A percentile compares a stretch with the other conserved stretches of the same genome.
Conservation (phyloP, 345 rosid genomes). For the Fremontodendron californicum region DNA sequence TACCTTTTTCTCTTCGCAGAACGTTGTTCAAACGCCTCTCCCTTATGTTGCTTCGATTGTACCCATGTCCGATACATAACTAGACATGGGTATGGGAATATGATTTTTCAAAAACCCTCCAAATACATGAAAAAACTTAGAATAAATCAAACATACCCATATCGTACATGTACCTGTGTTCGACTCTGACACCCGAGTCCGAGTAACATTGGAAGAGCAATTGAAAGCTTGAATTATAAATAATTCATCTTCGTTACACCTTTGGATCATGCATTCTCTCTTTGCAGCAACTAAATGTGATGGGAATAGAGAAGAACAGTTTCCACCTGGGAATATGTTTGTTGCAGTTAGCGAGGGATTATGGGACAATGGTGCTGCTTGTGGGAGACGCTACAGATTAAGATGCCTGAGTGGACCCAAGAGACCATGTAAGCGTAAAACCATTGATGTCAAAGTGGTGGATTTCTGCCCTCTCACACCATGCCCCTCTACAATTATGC, state of each 20-base stretch:
- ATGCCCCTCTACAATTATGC: constrained; percentile 27
- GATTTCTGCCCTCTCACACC: constrained; percentile 33
- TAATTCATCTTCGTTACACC: background rate
- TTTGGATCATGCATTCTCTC: background rate
- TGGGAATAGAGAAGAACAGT: constrained; percentile 25
- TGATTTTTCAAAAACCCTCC: too few relatives aligned
- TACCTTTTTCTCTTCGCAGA: background rate
- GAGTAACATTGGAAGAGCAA: background rate
- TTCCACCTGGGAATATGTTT: constrained; percentile 29
- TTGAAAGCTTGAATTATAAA: background rate
- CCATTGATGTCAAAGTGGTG: constrained; percentile 35
- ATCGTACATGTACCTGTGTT: too few relatives aligned
- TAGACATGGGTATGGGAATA: too few relatives aligned
- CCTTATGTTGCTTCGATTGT: too few relatives aligned
- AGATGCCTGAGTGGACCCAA: constrained; percentile 33
- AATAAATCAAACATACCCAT: too few relatives aligned
- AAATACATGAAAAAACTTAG: too few relatives aligned
- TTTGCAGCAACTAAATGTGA: constrained; percentile 22
- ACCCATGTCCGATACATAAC: too few relatives aligned
- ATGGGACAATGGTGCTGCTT: constrained; percentile 41
- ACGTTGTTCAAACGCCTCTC: background rate
- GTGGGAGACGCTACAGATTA: constrained; percentile 28
- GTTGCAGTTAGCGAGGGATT: constrained; percentile 32
- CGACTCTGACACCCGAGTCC: too few relatives aligned
- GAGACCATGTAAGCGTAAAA: constrained; percentile 19